Conservation (phyloP, 2,329 filamentous ascomycete genomes). For the Fusarium incarnatum region DNA sequence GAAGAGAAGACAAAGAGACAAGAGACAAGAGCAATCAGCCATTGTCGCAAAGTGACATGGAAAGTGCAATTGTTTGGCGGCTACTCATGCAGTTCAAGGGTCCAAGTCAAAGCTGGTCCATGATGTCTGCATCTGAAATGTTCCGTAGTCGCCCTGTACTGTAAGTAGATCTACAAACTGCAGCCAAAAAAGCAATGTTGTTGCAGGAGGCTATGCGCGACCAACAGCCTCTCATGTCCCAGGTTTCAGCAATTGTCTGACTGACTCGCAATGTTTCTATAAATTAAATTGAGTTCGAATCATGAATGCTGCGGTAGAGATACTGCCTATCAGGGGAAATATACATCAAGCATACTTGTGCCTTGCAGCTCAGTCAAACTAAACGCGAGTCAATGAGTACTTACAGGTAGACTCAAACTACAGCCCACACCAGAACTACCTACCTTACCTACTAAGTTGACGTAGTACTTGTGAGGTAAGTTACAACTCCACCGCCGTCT, state of each 20-base stretch:
- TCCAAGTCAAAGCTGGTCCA: slow-evolving; percentile 5
- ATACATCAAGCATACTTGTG: background rate
- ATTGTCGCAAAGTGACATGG: slow-evolving; percentile 8
- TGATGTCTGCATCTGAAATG: slow-evolving; percentile 4
- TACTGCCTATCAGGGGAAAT: slow-evolving; percentile 11
- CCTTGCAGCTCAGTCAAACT: background rate
- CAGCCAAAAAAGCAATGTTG: slow-evolving; percentile 30
- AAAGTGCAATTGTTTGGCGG: background rate
- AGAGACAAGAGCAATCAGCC: slow-evolving; percentile 1
- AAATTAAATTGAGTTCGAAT: slow-evolving; percentile 3
- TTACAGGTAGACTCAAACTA: slow-evolving; percentile 23
- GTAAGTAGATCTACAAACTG: slow-evolving; percentile 14
- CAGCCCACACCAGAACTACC: slow-evolving; percentile 11
- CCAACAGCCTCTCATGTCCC: slow-evolving; percentile 8
- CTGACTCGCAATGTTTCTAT: slow-evolving; percentile 21
- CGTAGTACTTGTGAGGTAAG: background rate
- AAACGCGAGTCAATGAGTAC: slow-evolving; percentile 20
- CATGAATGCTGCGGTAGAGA: background rate
- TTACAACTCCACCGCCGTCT: slow-evolving; percentile 19
- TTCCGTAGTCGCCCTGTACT: slow-evolving; percentile 3
- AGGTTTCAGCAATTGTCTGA: background rate
- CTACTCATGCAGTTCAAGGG: slow-evolving; percentile 15
- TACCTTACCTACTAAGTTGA: slow-evolving; percentile 8
- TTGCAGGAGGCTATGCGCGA: background rate
- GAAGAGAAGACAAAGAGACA: background rate